phyloP scores from a whole-genome alignment of 1,284 basidiomycete genomes.

The Ustilago hordei region DNA sequence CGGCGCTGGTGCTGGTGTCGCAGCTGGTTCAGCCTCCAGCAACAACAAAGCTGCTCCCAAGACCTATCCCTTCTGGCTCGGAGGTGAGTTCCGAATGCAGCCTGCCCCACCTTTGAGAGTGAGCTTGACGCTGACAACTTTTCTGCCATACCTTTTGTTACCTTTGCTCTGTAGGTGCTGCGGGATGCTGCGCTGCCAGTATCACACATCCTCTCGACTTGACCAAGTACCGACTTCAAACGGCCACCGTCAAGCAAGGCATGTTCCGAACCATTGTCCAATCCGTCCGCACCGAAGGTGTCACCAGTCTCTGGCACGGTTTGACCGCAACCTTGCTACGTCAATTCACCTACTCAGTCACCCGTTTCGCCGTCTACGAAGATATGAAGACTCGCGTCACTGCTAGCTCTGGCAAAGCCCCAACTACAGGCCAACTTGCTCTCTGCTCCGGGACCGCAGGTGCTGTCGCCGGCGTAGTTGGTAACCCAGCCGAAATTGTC shows the following conservation, averaged over 20 bases:
- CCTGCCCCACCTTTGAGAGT: neutral
- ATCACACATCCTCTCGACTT: constrained; percentile 70
- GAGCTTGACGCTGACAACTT: neutral
- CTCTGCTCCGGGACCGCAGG: constrained; percentile 64
- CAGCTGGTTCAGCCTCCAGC: constrained; percentile 17
- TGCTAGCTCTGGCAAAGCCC: constrained; percentile 22
- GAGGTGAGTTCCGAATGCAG: constrained; percentile 43
- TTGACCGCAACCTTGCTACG: constrained; percentile 63
- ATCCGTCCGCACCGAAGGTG: constrained; percentile 48
- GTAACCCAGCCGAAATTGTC: constrained; percentile 73
- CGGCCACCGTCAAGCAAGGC: constrained; percentile 55
- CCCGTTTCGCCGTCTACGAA: constrained; percentile 68
- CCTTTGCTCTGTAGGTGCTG: constrained; percentile 26
- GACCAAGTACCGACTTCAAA: constrained; percentile 69
- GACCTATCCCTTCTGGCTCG: constrained; percentile 66
- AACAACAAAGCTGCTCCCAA: constrained; percentile 37
- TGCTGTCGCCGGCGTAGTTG: constrained; percentile 63
- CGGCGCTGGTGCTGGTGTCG: constrained; percentile 41
- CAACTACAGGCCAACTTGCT: constrained; percentile 42
- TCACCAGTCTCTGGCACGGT: constrained; percentile 65
- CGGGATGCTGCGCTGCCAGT: constrained; percentile 49
- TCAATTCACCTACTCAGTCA: constrained; percentile 68
- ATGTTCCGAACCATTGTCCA: constrained; percentile 57
- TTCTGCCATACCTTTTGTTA: neutral
- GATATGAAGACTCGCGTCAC: constrained; percentile 57